Percentiles rank a stretch among this genome's conserved stretches.
Evolutionary conservation across 768 basidiomycete genomes (phyloP).

Genomic region (Amanita subjunquillea): DNA sequence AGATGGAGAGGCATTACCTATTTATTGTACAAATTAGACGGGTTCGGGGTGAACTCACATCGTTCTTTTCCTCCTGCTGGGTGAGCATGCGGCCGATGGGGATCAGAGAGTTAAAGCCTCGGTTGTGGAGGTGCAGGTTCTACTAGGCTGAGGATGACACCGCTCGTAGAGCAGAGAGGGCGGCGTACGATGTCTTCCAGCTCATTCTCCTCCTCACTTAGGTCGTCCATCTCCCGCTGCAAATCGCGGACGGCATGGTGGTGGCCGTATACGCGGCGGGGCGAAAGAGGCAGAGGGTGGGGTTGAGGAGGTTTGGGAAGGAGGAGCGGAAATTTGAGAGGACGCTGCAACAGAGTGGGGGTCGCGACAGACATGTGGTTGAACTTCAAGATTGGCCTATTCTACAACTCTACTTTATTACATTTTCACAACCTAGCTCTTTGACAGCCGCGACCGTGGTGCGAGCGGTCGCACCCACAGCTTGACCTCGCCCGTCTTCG

Average conservation of each 20-base stretch:
- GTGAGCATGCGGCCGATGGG: constrained; percentile 69
- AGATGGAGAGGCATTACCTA: no score
- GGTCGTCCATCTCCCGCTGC: constrained; percentile 68
- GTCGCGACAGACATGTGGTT: constrained; percentile 36
- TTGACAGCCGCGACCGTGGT: constrained; percentile 23
- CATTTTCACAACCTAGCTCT: constrained; percentile 6
- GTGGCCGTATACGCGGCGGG: constrained; percentile 40
- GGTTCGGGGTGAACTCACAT: constrained; percentile 28
- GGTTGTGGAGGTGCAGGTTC: constrained; percentile 51
- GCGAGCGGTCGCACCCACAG: constrained; percentile 77
- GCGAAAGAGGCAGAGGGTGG: constrained; percentile 49
- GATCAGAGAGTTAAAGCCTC: constrained; percentile 58
- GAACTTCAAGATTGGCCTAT: no score
- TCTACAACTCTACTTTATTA: no score
- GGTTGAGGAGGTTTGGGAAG: constrained; percentile 59
- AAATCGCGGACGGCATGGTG: constrained; percentile 59
- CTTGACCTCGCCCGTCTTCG: constrained; percentile 67
- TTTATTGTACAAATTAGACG: no score
- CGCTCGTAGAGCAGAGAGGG: background rate
- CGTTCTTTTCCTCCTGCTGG: constrained; percentile 77
- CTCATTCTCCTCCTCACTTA: constrained; percentile 78
- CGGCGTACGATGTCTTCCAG: constrained; percentile 61
- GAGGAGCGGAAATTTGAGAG: constrained; percentile 52
- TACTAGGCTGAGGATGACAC: constrained; percentile 14
- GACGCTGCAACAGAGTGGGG: constrained; percentile 65